phyloP scores from a whole-genome alignment of 805 yeast genomes.

The Maudiozyma turicensis region DNA sequence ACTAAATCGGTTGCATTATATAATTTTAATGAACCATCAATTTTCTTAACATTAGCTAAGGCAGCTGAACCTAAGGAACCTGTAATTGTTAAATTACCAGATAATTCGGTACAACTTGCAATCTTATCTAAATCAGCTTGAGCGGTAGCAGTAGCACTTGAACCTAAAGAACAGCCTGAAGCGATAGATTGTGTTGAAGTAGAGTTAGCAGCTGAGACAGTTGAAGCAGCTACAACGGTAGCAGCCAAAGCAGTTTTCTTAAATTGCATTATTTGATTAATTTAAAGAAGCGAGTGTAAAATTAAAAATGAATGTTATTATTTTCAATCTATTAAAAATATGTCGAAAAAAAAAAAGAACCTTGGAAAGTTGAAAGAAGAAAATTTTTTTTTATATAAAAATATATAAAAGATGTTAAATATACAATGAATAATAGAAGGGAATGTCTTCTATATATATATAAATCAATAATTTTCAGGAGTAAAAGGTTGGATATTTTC shows the following conservation, averaged over 20 bases:
- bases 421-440: too few species aligned
- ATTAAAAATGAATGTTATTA: too few species aligned
- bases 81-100: slow-evolving; percentile 65
- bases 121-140: slow-evolving; percentile 70
- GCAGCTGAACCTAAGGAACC: slow-evolving; percentile 58
- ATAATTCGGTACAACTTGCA: slow-evolving; percentile 65
- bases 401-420: too few species aligned
- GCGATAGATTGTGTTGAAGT: slow-evolving; percentile 27
- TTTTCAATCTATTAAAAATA: too few species aligned
- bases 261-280: too few species aligned
- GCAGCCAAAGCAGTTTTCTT: slow-evolving; percentile 37
- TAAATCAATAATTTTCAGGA: too few species aligned
- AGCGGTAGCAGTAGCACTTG: slow-evolving; percentile 61
- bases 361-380: too few species aligned
- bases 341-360: too few species aligned
- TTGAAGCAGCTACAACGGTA: slow-evolving; percentile 3
- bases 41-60: slow-evolving; percentile 63
- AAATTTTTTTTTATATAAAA: too few species aligned
- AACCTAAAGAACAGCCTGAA: slow-evolving; percentile 56
- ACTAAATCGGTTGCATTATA: slow-evolving; percentile 54
- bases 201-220: slow-evolving; percentile 33
- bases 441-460: too few species aligned
- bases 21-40: slow-evolving; percentile 68
- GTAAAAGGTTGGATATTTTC: too few species aligned
- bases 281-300: background rate